Evolutionary conservation across 768 basidiomycete species (phyloP).

Genomic region (Podaxis sp.): DNA sequence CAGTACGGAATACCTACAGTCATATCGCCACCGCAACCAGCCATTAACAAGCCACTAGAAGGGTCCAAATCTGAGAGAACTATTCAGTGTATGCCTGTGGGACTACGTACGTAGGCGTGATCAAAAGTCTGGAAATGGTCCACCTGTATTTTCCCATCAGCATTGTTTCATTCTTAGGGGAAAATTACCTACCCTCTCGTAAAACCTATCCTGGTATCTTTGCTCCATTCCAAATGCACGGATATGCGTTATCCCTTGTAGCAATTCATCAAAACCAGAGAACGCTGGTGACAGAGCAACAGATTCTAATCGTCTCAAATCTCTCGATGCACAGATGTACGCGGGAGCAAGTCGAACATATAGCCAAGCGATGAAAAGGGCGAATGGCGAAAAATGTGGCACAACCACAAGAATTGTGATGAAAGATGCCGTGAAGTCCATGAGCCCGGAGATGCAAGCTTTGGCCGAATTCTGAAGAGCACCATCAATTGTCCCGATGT

Average conservation of each 20-base stretch:
- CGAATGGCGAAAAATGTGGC: constrained; percentile 64
- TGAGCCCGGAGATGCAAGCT: constrained; percentile 50
- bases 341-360: constrained; percentile 62
- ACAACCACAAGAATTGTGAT: constrained; percentile 60
- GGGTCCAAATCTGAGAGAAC: neutral
- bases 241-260: constrained; percentile 64
- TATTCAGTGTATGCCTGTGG: neutral
- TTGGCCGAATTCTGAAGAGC: constrained; percentile 56
- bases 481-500: constrained; percentile 74
- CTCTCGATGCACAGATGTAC: constrained; percentile 61
- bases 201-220: constrained; percentile 64
- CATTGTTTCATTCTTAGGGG: neutral
- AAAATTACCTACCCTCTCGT: constrained; percentile 39
- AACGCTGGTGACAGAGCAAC: constrained; percentile 71
- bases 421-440: constrained; percentile 65
- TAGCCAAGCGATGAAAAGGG: constrained; percentile 64
- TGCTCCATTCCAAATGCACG: constrained; percentile 73
- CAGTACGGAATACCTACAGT: constrained; percentile 41
- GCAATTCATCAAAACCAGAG: constrained; percentile 68
- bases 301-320: constrained; percentile 65
- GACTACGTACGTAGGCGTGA: constrained; percentile 58
- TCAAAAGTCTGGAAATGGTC: constrained; percentile 71
- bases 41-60: constrained; percentile 62
- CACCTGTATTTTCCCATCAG: constrained; percentile 30
- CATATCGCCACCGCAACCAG: constrained; percentile 75